Base-by-base conservation (phyloP, 1,139 yeast species). In the Scheffersomyces illinoinensis region DNA sequence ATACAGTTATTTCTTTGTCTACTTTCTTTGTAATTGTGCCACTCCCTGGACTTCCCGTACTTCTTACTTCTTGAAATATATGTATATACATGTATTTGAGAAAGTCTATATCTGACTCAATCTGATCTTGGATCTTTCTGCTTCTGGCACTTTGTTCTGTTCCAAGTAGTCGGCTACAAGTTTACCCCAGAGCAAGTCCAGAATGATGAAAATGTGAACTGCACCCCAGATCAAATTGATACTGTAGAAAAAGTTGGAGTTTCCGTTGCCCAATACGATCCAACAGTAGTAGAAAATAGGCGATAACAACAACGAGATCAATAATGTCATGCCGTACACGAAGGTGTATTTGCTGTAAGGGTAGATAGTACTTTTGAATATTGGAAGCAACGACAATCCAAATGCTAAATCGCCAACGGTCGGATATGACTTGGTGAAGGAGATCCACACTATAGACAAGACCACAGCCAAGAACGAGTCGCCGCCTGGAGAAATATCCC, bases 211-310 rank as follows among this genome's bases (percentile, higher is more conserved):
- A 0, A 88, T 86, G 66, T 93, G 83, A 3, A 93, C 91, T 18
- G 87, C 77, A 0, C 92, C 89, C 76, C 93, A 90, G 3, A 90
- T 90, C 62, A 95, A 81, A 23, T 96, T 92, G 66, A 95, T 90
- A 56, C 98, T 97, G 77, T 93, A 95, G 77, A 93, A 95, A 78
- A 95, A 95, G 75, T 95, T 95, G 61, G 98, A 89, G 76, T 95
- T 95, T 26, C 98, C 99, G 43, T 96, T 92, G 17, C 98, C 98
- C 61, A 92, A 81, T 57, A 90, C 91, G 64, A 95, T 91, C 99
- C 99, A 95, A 63, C 96, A 84, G 71, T 92, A 93, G 77, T 93
- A 93, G 72, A 95, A 95, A 12, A 93, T 88, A 0, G 98, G 98
- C 2, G 96, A 87, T 55, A 95, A 80, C 2, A 79, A 66, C 58